Conservation (phyloP, 345 rosid genomes). For the Theobroma cacao region DNA sequence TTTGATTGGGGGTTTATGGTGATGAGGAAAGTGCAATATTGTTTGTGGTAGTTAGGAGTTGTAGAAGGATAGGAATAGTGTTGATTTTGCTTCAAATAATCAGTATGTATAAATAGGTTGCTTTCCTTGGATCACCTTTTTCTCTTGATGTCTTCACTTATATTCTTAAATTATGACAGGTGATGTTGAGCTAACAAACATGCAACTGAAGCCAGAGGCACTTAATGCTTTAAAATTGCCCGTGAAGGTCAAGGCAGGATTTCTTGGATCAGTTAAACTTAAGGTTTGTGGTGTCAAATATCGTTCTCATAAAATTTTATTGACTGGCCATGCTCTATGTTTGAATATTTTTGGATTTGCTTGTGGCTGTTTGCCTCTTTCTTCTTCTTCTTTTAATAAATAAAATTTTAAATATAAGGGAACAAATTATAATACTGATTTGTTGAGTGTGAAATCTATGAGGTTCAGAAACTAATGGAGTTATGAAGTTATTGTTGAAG, state of each 20-base stretch:
- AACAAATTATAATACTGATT: background rate
- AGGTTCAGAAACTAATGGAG: background rate
- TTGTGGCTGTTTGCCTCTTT: no score
- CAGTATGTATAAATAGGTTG: background rate
- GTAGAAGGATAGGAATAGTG: background rate
- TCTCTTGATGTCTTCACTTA: background rate
- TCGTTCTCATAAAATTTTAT: background rate
- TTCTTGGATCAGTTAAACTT: slow-evolving; percentile 96
- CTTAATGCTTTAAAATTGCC: slow-evolving; percentile 93
- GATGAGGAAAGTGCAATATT: background rate
- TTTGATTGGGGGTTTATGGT: background rate
- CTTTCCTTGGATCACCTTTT: background rate
- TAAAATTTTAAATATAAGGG: background rate
- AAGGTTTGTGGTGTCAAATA: slow-evolving; percentile 52
- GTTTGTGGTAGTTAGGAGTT: background rate
- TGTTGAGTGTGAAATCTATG: background rate
- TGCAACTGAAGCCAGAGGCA: slow-evolving; percentile 99
- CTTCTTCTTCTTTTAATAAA: no score
- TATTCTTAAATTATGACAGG: slow-evolving; percentile 43
- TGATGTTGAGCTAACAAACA: slow-evolving; percentile 89
- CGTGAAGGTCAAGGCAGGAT: slow-evolving; percentile 97
- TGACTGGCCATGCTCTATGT: background rate
- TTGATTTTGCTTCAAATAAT: slow-evolving; percentile 4
- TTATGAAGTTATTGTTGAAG: background rate
- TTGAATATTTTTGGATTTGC: no score